A percentile compares a stretch with the other conserved stretches of the same genome.
Conservation (phyloP, 78 protist genomes). For the Chrysochromulina tobinii region DNA sequence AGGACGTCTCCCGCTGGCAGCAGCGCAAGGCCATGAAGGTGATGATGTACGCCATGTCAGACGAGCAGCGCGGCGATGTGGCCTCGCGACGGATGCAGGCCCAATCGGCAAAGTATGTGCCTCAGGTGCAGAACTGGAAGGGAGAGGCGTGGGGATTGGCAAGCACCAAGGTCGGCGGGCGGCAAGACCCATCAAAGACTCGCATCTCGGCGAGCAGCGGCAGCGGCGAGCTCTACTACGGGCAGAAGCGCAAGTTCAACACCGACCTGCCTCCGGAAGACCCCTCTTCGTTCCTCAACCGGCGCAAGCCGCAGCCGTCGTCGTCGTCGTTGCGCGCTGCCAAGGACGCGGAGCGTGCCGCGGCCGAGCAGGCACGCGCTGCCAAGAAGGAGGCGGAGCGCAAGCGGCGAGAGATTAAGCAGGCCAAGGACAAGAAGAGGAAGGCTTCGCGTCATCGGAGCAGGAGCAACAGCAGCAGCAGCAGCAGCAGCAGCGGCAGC, state of each 20-base stretch:
- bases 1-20: not conserved
- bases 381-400: not conserved
- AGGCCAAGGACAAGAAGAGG: too few relatives aligned
- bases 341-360: not conserved
- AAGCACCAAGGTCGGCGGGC: not conserved
- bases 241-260: not conserved
- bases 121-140: not conserved
- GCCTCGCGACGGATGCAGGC: not conserved
- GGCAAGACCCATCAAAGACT: not conserved
- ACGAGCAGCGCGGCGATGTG: too few relatives aligned
- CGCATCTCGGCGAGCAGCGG: not conserved
- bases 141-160: not conserved
- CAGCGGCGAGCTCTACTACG: slow-evolving; percentile 2
- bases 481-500: not conserved
- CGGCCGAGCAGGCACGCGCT: not conserved
- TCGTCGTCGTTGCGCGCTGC: not conserved
- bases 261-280: not conserved
- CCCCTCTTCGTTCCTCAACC: not conserved
- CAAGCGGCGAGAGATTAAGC: not conserved
- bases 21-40: not conserved
- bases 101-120: not conserved
- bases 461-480: not conserved
- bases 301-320: not conserved
- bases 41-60: not conserved
- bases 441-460: not conserved